Percentiles rank a stretch among this genome's conserved stretches.
Evolutionary conservation across 2,329 filamentous ascomycete genomes (phyloP).

Genomic region (Diplodia sapinea): DNA sequence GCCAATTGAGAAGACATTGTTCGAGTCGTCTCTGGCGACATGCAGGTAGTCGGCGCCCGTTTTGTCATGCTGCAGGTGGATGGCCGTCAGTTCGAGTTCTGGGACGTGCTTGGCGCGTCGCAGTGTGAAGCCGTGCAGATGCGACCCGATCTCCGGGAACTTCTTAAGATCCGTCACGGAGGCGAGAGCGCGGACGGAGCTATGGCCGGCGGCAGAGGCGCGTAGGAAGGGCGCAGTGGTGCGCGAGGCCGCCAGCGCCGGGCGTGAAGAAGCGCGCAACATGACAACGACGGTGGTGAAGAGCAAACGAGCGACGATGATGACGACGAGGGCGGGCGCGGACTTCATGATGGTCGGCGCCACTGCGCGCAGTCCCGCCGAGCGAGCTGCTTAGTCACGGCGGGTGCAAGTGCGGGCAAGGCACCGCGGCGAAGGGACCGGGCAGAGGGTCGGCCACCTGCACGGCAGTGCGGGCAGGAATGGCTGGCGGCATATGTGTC

Average conservation of each 20-base stretch:
- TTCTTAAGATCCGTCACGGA: constrained; percentile 77
- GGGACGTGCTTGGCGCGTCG: constrained; percentile 88
- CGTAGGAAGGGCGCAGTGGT: constrained; percentile 32
- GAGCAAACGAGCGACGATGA: constrained; percentile 24
- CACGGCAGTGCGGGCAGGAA: not conserved
- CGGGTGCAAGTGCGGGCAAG: constrained; percentile 3
- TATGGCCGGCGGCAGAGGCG: constrained; percentile 29
- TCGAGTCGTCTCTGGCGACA: constrained; percentile 91
- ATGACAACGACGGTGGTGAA: constrained; percentile 35
- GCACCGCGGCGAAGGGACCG: constrained; percentile 9
- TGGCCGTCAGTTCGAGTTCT: constrained; percentile 88
- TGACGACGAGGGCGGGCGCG: constrained; percentile 25
- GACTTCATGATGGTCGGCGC: constrained; percentile 25
- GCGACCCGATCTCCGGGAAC: constrained; percentile 79
- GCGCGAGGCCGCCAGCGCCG: constrained; percentile 39
- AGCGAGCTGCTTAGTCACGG: constrained; percentile 27
- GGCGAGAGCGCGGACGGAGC: constrained; percentile 52
- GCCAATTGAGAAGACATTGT: constrained; percentile 99
- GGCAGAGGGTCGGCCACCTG: not conserved
- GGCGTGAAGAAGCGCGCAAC: constrained; percentile 45
- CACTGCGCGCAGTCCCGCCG: constrained; percentile 16
- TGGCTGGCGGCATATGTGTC: not conserved
- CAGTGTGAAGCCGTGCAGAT: constrained; percentile 92
- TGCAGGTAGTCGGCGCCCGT: constrained; percentile 96
- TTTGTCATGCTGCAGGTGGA: constrained; percentile 91